Percentiles rank a stretch among this genome's conserved stretches.
Conservation (phyloP, 2,329 filamentous ascomycete genomes). For the Penicillium sp. region DNA sequence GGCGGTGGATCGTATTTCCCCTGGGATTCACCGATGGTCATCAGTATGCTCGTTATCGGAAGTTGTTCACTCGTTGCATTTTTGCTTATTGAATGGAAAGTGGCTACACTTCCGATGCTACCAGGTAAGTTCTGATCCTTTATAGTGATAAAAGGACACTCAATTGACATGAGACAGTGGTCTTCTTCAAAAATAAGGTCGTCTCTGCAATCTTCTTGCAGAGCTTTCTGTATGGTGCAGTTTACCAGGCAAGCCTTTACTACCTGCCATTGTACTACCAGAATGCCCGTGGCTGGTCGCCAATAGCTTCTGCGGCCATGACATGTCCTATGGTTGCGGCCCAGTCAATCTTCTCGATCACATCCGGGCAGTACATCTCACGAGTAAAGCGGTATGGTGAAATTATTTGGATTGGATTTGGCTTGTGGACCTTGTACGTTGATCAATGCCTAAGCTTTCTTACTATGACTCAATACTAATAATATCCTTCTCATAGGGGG, state of each 20-base stretch:
- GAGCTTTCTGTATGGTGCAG: conserved; percentile 59
- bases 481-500: conserved; percentile 32
- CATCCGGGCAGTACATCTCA: conserved; percentile 58
- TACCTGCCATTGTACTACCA: conserved; percentile 63
- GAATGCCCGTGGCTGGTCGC: conserved; percentile 50
- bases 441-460: background rate
- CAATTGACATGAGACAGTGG: conserved; percentile 23
- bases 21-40: conserved; percentile 57
- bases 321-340: conserved; percentile 50
- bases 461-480: conserved; percentile 1
- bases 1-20: conserved; percentile 58
- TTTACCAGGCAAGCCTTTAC: conserved; percentile 60
- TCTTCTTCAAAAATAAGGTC: conserved; percentile 55
- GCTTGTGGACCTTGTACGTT: conserved; percentile 47
- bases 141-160: background rate
- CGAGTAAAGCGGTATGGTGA: conserved; percentile 57
- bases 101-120: conserved; percentile 58
- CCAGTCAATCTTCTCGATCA: conserved; percentile 42
- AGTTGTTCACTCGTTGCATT: conserved; percentile 49
- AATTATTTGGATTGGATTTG: conserved; percentile 52
- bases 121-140: conserved; percentile 35
- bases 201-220: conserved; percentile 57
- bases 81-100: conserved; percentile 55
- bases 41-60: conserved; percentile 57
- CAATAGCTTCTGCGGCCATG: conserved; percentile 51